Evolutionary conservation across 495 filamentous ascomycete genomes (phyloP), one percentile per base, ranked within the genome.

Genomic region (Aspergillus steynii): DNA sequence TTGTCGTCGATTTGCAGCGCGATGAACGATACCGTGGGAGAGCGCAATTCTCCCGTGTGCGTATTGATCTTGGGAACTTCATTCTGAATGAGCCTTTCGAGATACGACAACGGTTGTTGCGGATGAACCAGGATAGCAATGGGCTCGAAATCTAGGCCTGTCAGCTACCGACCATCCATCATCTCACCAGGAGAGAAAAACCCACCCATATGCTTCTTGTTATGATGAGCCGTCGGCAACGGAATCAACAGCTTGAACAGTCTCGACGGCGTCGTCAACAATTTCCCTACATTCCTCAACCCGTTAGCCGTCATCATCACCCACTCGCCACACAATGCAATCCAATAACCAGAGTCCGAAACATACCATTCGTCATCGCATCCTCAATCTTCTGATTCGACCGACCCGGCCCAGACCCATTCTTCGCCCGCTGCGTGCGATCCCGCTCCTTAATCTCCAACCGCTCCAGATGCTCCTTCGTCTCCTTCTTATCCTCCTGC

Each of bases 241-340:
- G 93, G 93, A 7, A 97, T 80, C 27, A 97, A 88, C 15, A 98
- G 77, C 73, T 97, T 98, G 37, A 98, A 85, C 46, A 96, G 85
- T 5, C 91, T 85, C 1, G 91, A 95, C 0, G 94, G 93, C 0
- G 94, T 97, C 0, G 93, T 94, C 49, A 97, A 80, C 29, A 98
- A 83, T 75, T 94, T 96, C 46, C 92, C 92, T 96, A 52, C 2
- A 37, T 57, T 29, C 10, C 1, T 63, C 49, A n/a, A 20, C 20
- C 20, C 20, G 20, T 20, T 58, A 29, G 56, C 12, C 37, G 12
- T 42, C 4, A 42, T 8, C 37, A 42, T 42, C 37, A 42, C 14
- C 7, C 37, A 48, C 20, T 47, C n/a, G n/a, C n/a, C 29, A n/a
- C 42, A 45, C 5, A 48, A 50, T 54, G 7, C 48, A 25, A 47